phyloP scores from a whole-genome alignment of 1,139 yeast genomes.

The Kluyveromyces marxianus region DNA sequence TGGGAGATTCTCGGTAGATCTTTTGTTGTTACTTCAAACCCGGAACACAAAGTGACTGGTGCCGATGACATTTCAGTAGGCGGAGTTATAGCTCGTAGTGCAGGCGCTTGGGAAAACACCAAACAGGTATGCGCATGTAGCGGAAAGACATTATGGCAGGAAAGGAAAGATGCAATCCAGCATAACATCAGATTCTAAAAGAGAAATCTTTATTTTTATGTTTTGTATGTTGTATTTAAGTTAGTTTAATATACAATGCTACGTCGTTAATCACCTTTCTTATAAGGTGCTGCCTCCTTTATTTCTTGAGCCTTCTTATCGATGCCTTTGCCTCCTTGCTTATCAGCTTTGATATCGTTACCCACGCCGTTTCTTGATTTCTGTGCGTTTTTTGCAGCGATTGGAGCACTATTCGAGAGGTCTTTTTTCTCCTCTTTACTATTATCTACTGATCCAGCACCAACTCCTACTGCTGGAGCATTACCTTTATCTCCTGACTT shows the following conservation, averaged over 20 bases:
- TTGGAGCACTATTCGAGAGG: constrained; percentile 8
- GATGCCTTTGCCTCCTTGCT: constrained; percentile 8
- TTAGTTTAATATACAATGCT: neutral
- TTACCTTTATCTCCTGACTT: neutral
- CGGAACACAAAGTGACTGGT: constrained; percentile 32
- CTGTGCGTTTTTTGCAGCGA: constrained; percentile 5
- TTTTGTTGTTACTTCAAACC: constrained; percentile 48
- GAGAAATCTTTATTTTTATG: neutral
- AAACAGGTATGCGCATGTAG: constrained; percentile 91
- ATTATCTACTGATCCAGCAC: neutral
- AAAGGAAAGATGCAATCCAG: constrained; percentile 58
- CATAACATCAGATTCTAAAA: constrained; percentile 13
- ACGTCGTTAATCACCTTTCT: constrained; percentile 4
- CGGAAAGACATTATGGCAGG: constrained; percentile 96
- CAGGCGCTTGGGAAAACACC: constrained; percentile 95
- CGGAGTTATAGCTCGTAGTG: constrained; percentile 94
- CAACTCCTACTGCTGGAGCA: neutral
- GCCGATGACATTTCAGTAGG: constrained; percentile 39
- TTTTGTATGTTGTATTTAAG: neutral
- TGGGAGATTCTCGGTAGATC: constrained; percentile 74
- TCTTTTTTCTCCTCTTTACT: constrained; percentile 26
- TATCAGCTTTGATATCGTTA: constrained; percentile 13
- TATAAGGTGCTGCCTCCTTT: constrained; percentile 11
- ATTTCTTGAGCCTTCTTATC: constrained; percentile 11
- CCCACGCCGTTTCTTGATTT: constrained; percentile 8